Percentiles rank a stretch among this genome's conserved stretches.
phyloP scores from a whole-genome alignment of 345 rosid species.

The Acer yangbiense region DNA sequence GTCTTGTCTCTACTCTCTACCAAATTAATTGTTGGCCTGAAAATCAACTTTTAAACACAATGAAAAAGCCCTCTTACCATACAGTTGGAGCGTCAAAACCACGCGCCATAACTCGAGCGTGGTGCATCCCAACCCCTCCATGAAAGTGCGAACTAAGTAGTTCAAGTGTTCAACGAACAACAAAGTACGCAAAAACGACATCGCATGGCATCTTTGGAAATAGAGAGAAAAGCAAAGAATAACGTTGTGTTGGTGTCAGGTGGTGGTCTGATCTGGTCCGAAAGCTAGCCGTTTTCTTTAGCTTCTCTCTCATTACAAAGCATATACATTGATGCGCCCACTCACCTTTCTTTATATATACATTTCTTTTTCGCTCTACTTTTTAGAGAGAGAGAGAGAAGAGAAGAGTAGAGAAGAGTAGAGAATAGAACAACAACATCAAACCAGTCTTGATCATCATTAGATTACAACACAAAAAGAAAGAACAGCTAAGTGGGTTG shows the following conservation, averaged over 20 bases:
- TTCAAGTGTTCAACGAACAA: no score
- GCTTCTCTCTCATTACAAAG: constrained; percentile 34
- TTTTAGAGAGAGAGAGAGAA: constrained; percentile 20
- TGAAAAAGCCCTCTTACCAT: constrained; percentile 33
- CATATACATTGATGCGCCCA: constrained; percentile 43
- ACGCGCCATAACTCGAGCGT: constrained; percentile 14
- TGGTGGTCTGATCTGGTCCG: constrained; percentile 32
- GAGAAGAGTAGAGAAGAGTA: constrained; percentile 9
- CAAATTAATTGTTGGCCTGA: not conserved
- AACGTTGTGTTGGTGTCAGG: constrained; percentile 40
- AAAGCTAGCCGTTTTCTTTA: constrained; percentile 53
- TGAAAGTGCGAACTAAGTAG: not conserved
- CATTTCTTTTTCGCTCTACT: constrained; percentile 35
- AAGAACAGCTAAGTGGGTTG: not conserved
- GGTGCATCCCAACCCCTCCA: not conserved
- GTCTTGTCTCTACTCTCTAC: no score
- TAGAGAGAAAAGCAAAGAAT: constrained; percentile 27
- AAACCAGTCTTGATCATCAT: constrained; percentile 33
- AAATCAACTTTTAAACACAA: not conserved
- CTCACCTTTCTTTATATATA: constrained; percentile 15
- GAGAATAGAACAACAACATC: constrained; percentile 3
- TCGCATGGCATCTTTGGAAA: not conserved
- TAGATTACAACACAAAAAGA: constrained; percentile 28
- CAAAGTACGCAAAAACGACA: not conserved
- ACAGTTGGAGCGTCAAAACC: constrained; percentile 24